phyloP scores from a whole-genome alignment of 2,329 filamentous ascomycete genomes.

The Cladosporium sp. region DNA sequence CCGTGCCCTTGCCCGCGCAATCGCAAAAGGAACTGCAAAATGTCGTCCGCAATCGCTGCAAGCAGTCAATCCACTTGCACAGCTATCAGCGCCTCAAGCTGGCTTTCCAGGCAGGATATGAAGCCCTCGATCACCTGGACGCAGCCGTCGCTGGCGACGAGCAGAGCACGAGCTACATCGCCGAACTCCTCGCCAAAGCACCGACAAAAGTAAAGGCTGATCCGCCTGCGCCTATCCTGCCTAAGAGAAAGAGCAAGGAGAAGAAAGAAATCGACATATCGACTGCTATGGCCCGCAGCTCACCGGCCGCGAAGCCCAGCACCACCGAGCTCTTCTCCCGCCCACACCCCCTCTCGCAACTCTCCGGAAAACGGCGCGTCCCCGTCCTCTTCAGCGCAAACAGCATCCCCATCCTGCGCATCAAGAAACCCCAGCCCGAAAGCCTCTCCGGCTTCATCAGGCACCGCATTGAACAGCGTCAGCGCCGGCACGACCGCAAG shows the following conservation, averaged over 20 bases:
- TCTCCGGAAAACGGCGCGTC: slow-evolving; percentile 59
- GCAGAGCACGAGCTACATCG: slow-evolving; percentile 33
- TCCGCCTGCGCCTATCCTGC: background rate
- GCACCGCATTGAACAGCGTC: slow-evolving; percentile 52
- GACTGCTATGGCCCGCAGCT: background rate
- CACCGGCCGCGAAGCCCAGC: background rate
- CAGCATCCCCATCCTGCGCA: slow-evolving; percentile 65
- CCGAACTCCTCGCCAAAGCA: slow-evolving; percentile 31
- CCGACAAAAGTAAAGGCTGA: slow-evolving; percentile 31
- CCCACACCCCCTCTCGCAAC: slow-evolving; percentile 33
- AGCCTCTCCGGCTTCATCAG: slow-evolving; percentile 61
- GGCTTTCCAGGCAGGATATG: slow-evolving; percentile 69
- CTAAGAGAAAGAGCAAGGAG: slow-evolving; percentile 23
- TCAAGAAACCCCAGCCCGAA: slow-evolving; percentile 65
- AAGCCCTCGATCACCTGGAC: slow-evolving; percentile 51
- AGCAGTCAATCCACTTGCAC: slow-evolving; percentile 58
- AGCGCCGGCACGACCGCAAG: slow-evolving; percentile 44
- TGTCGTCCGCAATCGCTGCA: slow-evolving; percentile 65
- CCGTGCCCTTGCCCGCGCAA: slow-evolving; percentile 21
- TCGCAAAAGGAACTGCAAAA: slow-evolving; percentile 55
- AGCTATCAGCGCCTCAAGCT: slow-evolving; percentile 63
- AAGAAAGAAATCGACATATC: background rate
- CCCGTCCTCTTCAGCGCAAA: slow-evolving; percentile 59
- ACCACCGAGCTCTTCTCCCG: slow-evolving; percentile 27
- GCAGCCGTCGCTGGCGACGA: slow-evolving; percentile 40